Base-by-base conservation (phyloP, 352 stramenopile species). In the Globisporangium emineosum region DNA sequence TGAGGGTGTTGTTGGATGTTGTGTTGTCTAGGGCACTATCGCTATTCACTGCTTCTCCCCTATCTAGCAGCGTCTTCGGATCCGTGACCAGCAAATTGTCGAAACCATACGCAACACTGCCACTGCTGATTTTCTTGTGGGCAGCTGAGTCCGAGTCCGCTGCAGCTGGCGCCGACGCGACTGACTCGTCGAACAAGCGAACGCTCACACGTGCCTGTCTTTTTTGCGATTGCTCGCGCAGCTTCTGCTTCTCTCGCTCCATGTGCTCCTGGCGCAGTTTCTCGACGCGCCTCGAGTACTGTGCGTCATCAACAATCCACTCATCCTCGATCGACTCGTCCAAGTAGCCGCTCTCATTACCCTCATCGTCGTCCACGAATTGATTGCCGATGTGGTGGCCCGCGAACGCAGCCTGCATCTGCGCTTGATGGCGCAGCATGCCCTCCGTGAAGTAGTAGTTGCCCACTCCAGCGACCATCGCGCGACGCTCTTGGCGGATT, bases 231-330 rank as follows among this genome's bases (percentile, higher is more conserved):
- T 29, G 15, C 35, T 61, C 54, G 42, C 53, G 53, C 29, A 62
- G 32, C 50, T 88, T 88, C 60, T 79, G 76, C 62, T 86, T 87
- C 67, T 91, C 82, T 30, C 76, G 72, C 30, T 70, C 77, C 70
- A 91, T 78, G 72, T 91, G 82, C 30, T 83, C 79, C 64, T 88
- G 78, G 9, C 80, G 73, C 65, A 91, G 72, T 5, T 67, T 70
- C 56, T 88, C 79, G 19, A 91, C 70, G 25, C 78, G 82, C 40
- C 64, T 40, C 6, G 72, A 81, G 55, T 89, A 83, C 29, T 75
- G 35, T 5, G 78, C 60, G 35, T 89, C 73, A 17, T 70, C 79
- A 27, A 79, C 74, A 12, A 73, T 62, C n/a, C 29, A 49, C 13
- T 87, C 67, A 13, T 83, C 35, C 13, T 43, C 35, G 35, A 43